phyloP scores from a whole-genome alignment of 2,329 filamentous ascomycete genomes.

The Zasmidium citrigriseum region DNA sequence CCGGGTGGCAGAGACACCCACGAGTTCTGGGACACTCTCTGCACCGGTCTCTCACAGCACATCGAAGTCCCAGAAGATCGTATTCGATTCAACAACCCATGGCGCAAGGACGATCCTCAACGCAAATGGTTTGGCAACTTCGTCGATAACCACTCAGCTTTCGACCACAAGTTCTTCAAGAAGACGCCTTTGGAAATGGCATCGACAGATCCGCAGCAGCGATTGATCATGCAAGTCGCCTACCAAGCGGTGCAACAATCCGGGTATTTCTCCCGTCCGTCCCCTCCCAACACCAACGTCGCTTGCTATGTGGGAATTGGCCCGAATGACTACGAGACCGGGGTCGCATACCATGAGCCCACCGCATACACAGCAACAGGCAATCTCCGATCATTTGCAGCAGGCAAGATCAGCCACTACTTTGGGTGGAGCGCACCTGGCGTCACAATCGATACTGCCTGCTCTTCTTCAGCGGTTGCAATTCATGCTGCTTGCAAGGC shows the following conservation, averaged over 20 bases:
- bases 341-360: neutral
- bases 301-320: conserved; percentile 44
- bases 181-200: conserved; percentile 26
- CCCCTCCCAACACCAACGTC: conserved; percentile 24
- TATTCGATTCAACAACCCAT: neutral
- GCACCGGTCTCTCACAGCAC: conserved; percentile 5
- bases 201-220: conserved; percentile 33
- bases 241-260: conserved; percentile 35
- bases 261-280: conserved; percentile 28
- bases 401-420: conserved; percentile 42
- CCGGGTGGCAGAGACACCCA: conserved; percentile 13
- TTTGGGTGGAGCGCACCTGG: conserved; percentile 47
- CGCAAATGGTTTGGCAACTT: conserved; percentile 18
- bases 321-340: conserved; percentile 41
- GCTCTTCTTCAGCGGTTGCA: conserved; percentile 28
- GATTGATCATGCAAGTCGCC: conserved; percentile 25
- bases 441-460: conserved; percentile 34
- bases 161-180: conserved; percentile 38
- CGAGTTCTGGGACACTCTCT: conserved; percentile 17
- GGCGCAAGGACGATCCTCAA: conserved; percentile 11
- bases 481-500: conserved; percentile 34
- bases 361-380: conserved; percentile 38
- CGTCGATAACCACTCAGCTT: conserved; percentile 9
- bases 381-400: conserved; percentile 12
- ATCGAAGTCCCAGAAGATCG: conserved; percentile 19